Evolutionary conservation across 345 rosid genomes (phyloP).

Genomic region (Eucalyptus dawsonii): DNA sequence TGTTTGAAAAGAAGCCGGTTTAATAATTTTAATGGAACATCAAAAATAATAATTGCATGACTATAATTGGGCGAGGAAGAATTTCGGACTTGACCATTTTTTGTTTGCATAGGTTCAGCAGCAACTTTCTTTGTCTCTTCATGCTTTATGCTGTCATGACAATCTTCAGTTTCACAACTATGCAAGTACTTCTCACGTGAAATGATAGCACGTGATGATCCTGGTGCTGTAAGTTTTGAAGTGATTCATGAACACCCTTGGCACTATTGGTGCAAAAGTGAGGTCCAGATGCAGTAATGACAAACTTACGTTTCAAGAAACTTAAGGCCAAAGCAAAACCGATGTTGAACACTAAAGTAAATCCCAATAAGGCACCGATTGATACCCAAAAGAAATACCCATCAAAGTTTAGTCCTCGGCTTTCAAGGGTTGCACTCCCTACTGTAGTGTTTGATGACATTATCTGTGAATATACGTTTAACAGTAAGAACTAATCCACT

Average conservation of each 20-base stretch:
- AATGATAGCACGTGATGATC: constrained; percentile 52
- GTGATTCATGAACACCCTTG: not conserved
- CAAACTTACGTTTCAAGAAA: constrained; percentile 51
- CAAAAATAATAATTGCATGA: not conserved
- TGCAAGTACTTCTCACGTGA: constrained; percentile 44
- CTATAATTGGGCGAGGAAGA: not conserved
- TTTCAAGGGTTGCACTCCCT: constrained; percentile 37
- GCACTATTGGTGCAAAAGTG: not conserved
- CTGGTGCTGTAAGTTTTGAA: constrained; percentile 42
- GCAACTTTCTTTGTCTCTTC: not conserved
- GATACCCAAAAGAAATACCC: constrained; percentile 53
- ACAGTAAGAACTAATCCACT: not conserved
- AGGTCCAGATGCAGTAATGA: not conserved
- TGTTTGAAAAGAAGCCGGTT: not conserved
- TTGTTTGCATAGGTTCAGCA: not conserved
- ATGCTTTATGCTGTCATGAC: not conserved
- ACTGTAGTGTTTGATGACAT: constrained; percentile 26
- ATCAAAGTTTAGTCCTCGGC: constrained; percentile 47
- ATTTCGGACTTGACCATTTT: constrained; percentile 4
- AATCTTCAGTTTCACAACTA: constrained; percentile 23
- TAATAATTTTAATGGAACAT: not conserved
- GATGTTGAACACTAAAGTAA: constrained; percentile 43
- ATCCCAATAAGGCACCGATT: constrained; percentile 44
- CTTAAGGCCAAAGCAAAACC: constrained; percentile 54
- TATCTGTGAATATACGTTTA: constrained; percentile 6